phyloP scores from a whole-genome alignment of 257 asterid species.

The Schizonepeta tenuifolia region DNA sequence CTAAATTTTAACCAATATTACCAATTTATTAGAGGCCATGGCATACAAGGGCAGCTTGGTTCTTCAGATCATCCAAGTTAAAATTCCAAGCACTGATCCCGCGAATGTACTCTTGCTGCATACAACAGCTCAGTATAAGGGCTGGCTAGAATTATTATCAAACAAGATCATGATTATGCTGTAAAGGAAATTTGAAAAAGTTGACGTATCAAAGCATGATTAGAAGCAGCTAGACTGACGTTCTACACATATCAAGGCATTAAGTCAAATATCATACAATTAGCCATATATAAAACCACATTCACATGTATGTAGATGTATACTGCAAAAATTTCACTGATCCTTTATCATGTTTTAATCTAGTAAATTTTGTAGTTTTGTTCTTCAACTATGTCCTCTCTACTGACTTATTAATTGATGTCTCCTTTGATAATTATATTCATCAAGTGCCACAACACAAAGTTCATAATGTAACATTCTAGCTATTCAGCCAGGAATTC shows the following conservation, averaged over 20 bases:
- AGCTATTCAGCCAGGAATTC: constrained; percentile 10
- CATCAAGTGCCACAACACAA: not conserved
- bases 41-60: constrained; percentile 89
- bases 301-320: not conserved
- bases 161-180: constrained; percentile 17
- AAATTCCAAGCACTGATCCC: constrained; percentile 98
- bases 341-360: not conserved
- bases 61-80: constrained; percentile 88
- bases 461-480: constrained; percentile 1
- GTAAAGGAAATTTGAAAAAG: not conserved
- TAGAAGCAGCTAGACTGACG: not conserved
- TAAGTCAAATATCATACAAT: not conserved
- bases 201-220: not conserved
- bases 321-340: not conserved
- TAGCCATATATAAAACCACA: not conserved
- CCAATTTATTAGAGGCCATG: constrained; percentile 26
- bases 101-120: constrained; percentile 95
- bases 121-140: constrained; percentile 28
- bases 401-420: constrained; percentile 1
- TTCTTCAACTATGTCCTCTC: constrained; percentile 5
- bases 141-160: constrained; percentile 9
- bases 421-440: not conserved
- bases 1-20: constrained; percentile 27
- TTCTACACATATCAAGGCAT: not conserved
- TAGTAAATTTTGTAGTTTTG: constrained; percentile 4